phyloP scores from a whole-genome alignment of 331 rosid species.

The Malus hybrid region DNA sequence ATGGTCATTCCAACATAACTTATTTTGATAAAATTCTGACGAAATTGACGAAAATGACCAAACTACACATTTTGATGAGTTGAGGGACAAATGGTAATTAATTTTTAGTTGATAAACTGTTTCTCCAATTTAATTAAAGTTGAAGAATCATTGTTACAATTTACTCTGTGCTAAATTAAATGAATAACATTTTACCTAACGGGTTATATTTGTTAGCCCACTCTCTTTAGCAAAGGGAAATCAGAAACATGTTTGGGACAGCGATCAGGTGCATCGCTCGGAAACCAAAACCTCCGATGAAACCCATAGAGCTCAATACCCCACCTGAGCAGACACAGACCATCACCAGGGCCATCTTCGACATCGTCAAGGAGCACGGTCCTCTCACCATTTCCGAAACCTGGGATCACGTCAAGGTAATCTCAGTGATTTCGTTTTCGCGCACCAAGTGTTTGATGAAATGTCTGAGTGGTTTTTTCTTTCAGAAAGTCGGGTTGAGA shows the following conservation, averaged over 20 bases:
- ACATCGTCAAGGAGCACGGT: conserved; percentile 76
- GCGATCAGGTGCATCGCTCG: conserved; percentile 37
- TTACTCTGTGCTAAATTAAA: too few relatives aligned
- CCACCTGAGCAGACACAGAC: conserved; percentile 73
- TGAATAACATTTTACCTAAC: too few relatives aligned
- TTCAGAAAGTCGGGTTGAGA: conserved; percentile 74
- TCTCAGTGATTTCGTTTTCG: neutral
- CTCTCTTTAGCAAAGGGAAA: too few relatives aligned
- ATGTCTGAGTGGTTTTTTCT: neutral
- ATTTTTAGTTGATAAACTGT: too few relatives aligned
- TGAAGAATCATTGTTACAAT: too few relatives aligned
- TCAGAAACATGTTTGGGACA: conserved; percentile 42
- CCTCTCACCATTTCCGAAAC: conserved; percentile 68
- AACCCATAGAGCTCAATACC: conserved; percentile 40
- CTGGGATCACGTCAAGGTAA: conserved; percentile 66
- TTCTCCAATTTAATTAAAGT: too few relatives aligned
- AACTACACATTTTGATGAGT: too few relatives aligned
- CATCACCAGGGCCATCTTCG: conserved; percentile 54
- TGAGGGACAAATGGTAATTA: too few relatives aligned
- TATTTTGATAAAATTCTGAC: too few relatives aligned
- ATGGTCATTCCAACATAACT: too few relatives aligned
- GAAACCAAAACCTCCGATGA: conserved; percentile 59
- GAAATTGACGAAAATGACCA: too few relatives aligned
- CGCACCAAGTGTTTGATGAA: neutral
- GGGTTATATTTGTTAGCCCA: too few relatives aligned